Conservation (phyloP, 495 filamentous ascomycete species). For the Oidiodendron maius region DNA sequence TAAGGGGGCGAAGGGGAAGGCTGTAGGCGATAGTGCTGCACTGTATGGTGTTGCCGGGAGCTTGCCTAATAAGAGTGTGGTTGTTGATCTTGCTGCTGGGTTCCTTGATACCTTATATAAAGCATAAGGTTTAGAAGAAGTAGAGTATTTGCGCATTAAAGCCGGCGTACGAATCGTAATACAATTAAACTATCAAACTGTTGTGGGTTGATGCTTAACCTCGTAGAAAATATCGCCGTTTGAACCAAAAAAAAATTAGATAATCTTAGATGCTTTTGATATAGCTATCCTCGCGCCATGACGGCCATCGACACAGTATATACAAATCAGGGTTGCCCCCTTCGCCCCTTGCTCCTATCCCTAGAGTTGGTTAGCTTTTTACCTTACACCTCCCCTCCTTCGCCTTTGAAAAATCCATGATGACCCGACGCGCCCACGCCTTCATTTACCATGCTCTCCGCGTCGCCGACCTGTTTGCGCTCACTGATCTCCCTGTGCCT, state of each 20-base stretch:
- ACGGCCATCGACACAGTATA: too few relatives aligned
- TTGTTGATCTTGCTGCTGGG: constrained; percentile 83
- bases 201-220: too few relatives aligned
- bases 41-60: constrained; percentile 95
- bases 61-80: constrained; percentile 90
- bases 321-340: too few relatives aligned
- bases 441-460: constrained; percentile 58
- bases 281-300: too few relatives aligned
- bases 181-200: too few relatives aligned
- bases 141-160: too few relatives aligned
- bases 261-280: too few relatives aligned
- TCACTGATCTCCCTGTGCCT: constrained; percentile 66
- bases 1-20: constrained; percentile 58
- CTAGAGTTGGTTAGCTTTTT: neutral
- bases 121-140: too few relatives aligned
- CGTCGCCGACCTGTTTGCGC: constrained; percentile 82
- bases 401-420: constrained; percentile 21
- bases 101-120: constrained; percentile 97
- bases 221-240: too few relatives aligned
- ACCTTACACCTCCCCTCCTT: constrained; percentile 21
- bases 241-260: too few relatives aligned
- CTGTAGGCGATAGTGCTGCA: constrained; percentile 70
- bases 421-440: constrained; percentile 16
- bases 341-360: too few relatives aligned
- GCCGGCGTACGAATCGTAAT: too few relatives aligned